Evolutionary conservation across 306 rosid species (phyloP).

Genomic region (Dryas drummondii): DNA sequence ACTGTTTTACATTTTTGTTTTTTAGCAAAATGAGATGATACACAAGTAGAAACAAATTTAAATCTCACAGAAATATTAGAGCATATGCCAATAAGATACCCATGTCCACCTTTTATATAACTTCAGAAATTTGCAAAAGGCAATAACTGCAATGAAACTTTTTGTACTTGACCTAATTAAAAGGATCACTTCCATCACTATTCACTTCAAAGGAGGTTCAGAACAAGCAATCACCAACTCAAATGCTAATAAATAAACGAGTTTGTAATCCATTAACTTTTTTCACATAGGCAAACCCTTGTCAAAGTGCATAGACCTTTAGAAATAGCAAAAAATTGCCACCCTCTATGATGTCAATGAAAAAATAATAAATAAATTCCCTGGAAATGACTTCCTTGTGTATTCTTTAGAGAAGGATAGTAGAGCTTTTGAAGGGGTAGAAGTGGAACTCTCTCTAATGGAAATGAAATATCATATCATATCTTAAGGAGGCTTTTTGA

Average conservation of each 20-base stretch:
- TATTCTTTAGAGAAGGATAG: too few species aligned
- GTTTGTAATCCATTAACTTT: not conserved
- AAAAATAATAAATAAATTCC: too few species aligned
- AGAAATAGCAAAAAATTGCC: too few species aligned
- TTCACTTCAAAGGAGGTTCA: not conserved
- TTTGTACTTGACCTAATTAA: constrained; percentile 3
- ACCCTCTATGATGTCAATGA: too few species aligned
- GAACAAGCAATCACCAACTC: not conserved
- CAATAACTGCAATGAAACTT: constrained; percentile 5
- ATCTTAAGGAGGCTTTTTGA: too few species aligned
- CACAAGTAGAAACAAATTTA: not conserved
- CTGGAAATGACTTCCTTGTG: too few species aligned
- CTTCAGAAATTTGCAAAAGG: not conserved
- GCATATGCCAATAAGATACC: not conserved
- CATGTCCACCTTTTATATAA: not conserved
- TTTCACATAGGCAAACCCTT: not conserved
- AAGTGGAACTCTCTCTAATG: too few species aligned
- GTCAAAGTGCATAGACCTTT: not conserved
- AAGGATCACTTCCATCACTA: not conserved
- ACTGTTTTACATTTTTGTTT: not conserved
- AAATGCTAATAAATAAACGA: not conserved
- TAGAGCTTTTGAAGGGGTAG: too few species aligned
- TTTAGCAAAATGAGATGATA: not conserved
- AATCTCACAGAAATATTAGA: not conserved
- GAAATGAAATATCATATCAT: too few species aligned